Percentiles rank a stretch among this genome's conserved stretches.
These are phyloP conservation scores for Sordaria brevicollis DNA, from an alignment of 495 filamentous ascomycete species.

Conservation along the genomic window DNA sequence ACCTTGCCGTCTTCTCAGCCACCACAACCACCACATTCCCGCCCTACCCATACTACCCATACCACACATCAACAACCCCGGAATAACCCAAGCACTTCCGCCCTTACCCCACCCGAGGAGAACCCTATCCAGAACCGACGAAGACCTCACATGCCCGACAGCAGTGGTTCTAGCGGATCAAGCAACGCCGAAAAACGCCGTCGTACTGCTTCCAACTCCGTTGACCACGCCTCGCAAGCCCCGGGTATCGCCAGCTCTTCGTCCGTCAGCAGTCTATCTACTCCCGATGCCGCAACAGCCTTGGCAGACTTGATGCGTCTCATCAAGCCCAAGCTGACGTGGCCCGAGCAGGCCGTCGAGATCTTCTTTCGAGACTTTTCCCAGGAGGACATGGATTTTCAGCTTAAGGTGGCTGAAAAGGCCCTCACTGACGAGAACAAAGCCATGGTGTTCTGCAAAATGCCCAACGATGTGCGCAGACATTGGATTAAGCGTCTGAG, in stretches of 20 bases:
- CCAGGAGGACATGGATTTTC: conserved; percentile 37
- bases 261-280: conserved; percentile 9
- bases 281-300: conserved; percentile 12
- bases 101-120: conserved; percentile 41
- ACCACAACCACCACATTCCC: conserved; percentile 7
- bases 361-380: conserved; percentile 39
- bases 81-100: conserved; percentile 15
- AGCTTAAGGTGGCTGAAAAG: conserved; percentile 43
- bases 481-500: conserved; percentile 39
- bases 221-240: conserved; percentile 7
- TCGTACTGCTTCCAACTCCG: conserved; percentile 20
- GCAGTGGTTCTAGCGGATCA: neutral
- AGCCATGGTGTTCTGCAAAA: conserved; percentile 44
- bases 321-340: conserved; percentile 14
- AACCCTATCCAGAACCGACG: conserved; percentile 24
- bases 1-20: neutral
- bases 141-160: conserved; percentile 14
- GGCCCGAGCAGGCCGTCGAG: conserved; percentile 40
- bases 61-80: conserved; percentile 6
- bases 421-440: conserved; percentile 41
- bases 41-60: conserved; percentile 9
- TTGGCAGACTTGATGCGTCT: conserved; percentile 26
- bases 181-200: conserved; percentile 30
- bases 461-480: conserved; percentile 29
- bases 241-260: conserved; percentile 3